Base-by-base conservation (phyloP, 1,139 yeast genomes). In the Groenewaldozyma auringiensis region DNA sequence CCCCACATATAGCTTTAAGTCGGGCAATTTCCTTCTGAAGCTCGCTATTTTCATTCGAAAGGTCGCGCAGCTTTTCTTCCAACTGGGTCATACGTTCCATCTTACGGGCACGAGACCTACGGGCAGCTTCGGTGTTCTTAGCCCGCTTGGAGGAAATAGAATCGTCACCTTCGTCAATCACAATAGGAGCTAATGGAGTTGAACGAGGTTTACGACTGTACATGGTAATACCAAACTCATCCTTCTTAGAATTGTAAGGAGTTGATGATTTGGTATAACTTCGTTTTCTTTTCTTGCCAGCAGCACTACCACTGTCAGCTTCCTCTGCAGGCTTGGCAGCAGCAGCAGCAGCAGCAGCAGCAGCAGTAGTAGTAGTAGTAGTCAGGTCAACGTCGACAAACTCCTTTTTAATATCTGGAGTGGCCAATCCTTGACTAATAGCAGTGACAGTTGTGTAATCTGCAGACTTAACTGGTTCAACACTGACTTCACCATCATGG, bases 111-210 rank as follows among this genome's bases (percentile, higher is more conserved):
- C 98, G 76, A 35, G 96, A 88, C 61, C 97, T 79, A 65, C 97
- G 80, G 17, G 98, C 98, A 54, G 97, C 97, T 65, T 89, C 96
- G 21, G 98, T 92, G 73, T 92, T 92, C 66, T 92, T 81, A 33
- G 97, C 97, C 63, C 98, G 81, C 70, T 89, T 89, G 60, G 85
- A 57, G 14, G 59, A 51, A 48, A 75, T 76, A 20, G 82, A 79
- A 65, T 88, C 96, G 33, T 74, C 70, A 34, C 72, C 71, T 18
- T 58, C 65, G 34, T 76, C 75, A 46, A 80, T 67, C 47, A 72
- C 71, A 47, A 84, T 74, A 13, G 95, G 95, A 51, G 76, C 73
- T 63, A 88, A 74, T 27, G 69, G 69, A 42, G 58, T 40, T 17
- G 67, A 53, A 16, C 70, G 62, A 6, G 69, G 70, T 60, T 66